Conservation (phyloP, 306 rosid genomes). For the Rosa chinensis region DNA sequence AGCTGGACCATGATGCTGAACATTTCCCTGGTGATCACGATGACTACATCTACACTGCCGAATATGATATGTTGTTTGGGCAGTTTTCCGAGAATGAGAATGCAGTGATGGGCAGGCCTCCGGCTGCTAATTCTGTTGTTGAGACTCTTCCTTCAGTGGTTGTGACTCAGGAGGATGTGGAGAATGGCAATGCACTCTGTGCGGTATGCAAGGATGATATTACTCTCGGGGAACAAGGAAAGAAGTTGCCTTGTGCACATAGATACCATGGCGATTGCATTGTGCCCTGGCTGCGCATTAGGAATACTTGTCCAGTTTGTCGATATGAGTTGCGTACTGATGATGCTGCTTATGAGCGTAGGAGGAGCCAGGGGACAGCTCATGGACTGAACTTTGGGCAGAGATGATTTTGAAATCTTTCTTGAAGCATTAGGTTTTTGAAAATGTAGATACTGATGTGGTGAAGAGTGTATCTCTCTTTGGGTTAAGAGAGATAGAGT, state of each 20-base stretch:
- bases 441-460: conserved; percentile 42
- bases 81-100: conserved; percentile 61
- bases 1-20: conserved; percentile 39
- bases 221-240: conserved; percentile 47
- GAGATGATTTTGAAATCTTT: conserved; percentile 23
- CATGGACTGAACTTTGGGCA: conserved; percentile 21
- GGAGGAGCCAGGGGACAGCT: conserved; percentile 44
- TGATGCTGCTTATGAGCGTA: conserved; percentile 68
- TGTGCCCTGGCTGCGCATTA: conserved; percentile 71
- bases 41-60: conserved; percentile 56
- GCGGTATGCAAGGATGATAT: conserved; percentile 80
- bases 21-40: conserved; percentile 54
- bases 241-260: conserved; percentile 69
- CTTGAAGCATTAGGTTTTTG: conserved; percentile 37
- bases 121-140: conserved; percentile 55
- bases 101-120: conserved; percentile 45
- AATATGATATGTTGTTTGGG: conserved; percentile 73
- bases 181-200: conserved; percentile 45
- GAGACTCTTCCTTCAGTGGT: conserved; percentile 48
- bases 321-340: conserved; percentile 75
- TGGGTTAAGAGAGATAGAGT: background rate
- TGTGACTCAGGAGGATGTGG: conserved; percentile 50
- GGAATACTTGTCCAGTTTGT: conserved; percentile 92
- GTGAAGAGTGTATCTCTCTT: conserved; percentile 1
- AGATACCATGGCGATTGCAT: conserved; percentile 80